phyloP scores from a whole-genome alignment of 371 early-diverging fungal species.

The Apophysomyces ossiformis region DNA sequence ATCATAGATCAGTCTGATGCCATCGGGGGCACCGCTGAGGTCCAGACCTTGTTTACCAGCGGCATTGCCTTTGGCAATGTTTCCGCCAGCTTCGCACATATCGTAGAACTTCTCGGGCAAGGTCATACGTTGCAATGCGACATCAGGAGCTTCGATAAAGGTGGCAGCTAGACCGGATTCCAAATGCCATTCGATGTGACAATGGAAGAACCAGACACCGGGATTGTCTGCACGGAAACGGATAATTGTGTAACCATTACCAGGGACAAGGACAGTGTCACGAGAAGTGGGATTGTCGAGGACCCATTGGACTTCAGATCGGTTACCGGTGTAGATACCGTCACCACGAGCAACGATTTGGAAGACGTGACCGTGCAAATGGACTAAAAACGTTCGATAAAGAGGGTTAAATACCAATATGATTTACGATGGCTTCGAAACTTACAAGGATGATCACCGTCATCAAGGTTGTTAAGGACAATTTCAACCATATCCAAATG shows the following conservation, averaged over 20 bases:
- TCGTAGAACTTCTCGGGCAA: conserved; percentile 52
- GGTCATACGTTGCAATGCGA: conserved; percentile 43
- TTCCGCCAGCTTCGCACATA: conserved; percentile 57
- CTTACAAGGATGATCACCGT: conserved; percentile 65
- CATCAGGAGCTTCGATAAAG: conserved; percentile 74
- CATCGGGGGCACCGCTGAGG: conserved; percentile 54
- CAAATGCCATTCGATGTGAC: conserved; percentile 85
- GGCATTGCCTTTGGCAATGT: conserved; percentile 68
- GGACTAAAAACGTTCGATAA: conserved; percentile 41
- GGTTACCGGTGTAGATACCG: conserved; percentile 38
- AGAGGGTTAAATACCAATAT: neutral
- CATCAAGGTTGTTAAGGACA: conserved; percentile 69
- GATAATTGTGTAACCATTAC: conserved; percentile 61
- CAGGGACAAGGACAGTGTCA: conserved; percentile 69
- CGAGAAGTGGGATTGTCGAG: conserved; percentile 64
- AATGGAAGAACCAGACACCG: conserved; percentile 78
- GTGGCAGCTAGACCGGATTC: conserved; percentile 62
- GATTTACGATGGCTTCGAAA: conserved; percentile 1
- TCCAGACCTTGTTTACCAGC: conserved; percentile 70
- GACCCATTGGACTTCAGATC: conserved; percentile 26
- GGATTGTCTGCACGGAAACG: conserved; percentile 78
- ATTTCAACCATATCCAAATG: conserved; percentile 50
- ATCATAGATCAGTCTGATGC: conserved; percentile 47
- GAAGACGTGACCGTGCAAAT: conserved; percentile 85
- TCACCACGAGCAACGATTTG: conserved; percentile 65